phyloP scores from a whole-genome alignment of 1,284 basidiomycete species.

The Coniferiporia sulphurascens region DNA sequence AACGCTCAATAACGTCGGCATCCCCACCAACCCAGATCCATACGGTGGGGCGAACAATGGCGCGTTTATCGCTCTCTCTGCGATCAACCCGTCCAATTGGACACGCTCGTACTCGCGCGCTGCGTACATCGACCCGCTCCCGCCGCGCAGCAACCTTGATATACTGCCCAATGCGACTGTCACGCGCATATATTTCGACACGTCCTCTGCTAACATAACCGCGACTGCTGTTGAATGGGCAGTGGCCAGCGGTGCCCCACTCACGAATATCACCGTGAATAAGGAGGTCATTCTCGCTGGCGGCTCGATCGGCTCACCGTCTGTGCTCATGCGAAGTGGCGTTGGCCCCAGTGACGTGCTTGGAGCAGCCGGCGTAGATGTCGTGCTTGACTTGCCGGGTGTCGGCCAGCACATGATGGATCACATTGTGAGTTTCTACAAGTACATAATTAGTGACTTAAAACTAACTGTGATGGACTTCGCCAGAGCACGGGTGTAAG shows the following conservation, averaged over 20 bases:
- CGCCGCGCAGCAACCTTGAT: slow-evolving; percentile 55
- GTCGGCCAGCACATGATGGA: slow-evolving; percentile 78
- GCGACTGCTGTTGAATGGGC: slow-evolving; percentile 59
- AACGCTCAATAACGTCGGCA: slow-evolving; percentile 41
- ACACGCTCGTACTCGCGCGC: slow-evolving; percentile 64
- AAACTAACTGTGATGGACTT: slow-evolving; percentile 16
- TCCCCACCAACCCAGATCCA: slow-evolving; percentile 39
- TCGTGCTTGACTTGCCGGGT: slow-evolving; percentile 52
- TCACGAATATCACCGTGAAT: slow-evolving; percentile 38
- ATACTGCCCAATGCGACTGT: slow-evolving; percentile 54
- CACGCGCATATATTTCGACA: slow-evolving; percentile 55
- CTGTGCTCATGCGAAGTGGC: slow-evolving; percentile 67
- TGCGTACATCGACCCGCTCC: slow-evolving; percentile 64
- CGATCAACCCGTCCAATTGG: slow-evolving; percentile 62
- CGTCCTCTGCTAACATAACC: slow-evolving; percentile 36
- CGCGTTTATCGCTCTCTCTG: slow-evolving; percentile 54
- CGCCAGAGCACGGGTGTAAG: slow-evolving; percentile 38
- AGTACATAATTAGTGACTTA: not conserved
- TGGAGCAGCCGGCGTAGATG: slow-evolving; percentile 42
- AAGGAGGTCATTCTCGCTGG: slow-evolving; percentile 34
- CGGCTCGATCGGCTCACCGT: slow-evolving; percentile 55
- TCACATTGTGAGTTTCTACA: slow-evolving; percentile 36
- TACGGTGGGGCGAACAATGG: slow-evolving; percentile 47
- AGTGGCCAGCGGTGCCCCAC: slow-evolving; percentile 27
- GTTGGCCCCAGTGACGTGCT: slow-evolving; percentile 62